Base-by-base conservation (phyloP, 371 early-diverging fungal species). In the Saksenaea vasiformis region DNA sequence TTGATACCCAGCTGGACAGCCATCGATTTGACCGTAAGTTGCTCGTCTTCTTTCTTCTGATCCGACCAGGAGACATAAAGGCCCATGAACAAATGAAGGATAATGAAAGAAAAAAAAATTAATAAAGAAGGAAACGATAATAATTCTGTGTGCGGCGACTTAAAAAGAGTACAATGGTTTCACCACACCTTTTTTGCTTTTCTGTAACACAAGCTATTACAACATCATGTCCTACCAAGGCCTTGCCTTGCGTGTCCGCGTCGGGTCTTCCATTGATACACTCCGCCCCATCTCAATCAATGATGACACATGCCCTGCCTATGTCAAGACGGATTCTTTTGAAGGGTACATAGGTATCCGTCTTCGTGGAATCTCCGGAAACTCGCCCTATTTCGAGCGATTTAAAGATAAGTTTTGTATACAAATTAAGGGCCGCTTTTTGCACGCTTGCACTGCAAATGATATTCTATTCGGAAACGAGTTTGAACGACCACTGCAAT, bases 391-490 rank as follows among this genome's bases (percentile, higher is more conserved):
- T 76, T 89, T 91, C 77, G 77, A 78, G 1, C 76, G 69, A 24
- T n/a, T 24, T 11, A 71, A 74, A 53, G 74, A 90, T 59, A 74
- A 86, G 26, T 90, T 88, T 68, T 89, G 90, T 58, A 83, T 93
- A 60, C 89, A 90, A 69, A 73, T 91, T 19, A 78, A 72, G 5
- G 90, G 91, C 8, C 79, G 88, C n/a, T 93, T 92, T 75, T 82
- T 89, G 61, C 67, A 82, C 64, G 79, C 80, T 63, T 62, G 82
- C 76, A 74, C 84, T 0, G 87, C 87, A 14, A 87, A 90, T 61
- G 86, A 91, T 62, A 82, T 93, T 11, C 74, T 91, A 55, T 93
- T 91, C 68, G 93, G 93, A 36, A 89, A 90, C 65, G 87, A 89
- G 69, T 93, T 93, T 69, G 90, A 91, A 65, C 71, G 80, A 47